Base-by-base conservation (phyloP, 805 yeast species). In the Zygoascus bituminiphila region DNA sequence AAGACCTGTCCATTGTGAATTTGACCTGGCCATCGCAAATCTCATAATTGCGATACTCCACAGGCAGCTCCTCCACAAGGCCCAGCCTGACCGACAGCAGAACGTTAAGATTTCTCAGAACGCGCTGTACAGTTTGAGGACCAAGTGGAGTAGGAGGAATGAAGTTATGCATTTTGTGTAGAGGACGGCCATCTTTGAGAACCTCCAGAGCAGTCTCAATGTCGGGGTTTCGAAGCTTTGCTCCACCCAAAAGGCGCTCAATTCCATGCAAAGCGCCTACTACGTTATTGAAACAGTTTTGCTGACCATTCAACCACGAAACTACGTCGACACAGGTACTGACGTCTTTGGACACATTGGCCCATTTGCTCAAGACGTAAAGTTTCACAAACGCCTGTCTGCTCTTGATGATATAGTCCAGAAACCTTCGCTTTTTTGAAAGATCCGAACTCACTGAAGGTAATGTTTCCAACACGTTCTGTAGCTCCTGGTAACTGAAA, bases 221-320 rank as follows among this genome's bases (percentile, higher is more conserved):
- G 65, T 93, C 99, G 0, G 96, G 93, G 63, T 88, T 87, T 4
- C 96, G 95, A 46, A 91, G 68, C 59, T 94, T 89, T 0, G 98
- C 98, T 24, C 88, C 85, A 0, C 88, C 77, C 54, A 85, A 65
- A n/a, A 82, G 78, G 45, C 79, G 77, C 54, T 81, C 85, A 21
- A 84, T 69, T n/a, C 73, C 72, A 53, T 81, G 84, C 36, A 88
- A 69, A 10, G 84, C 81, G 67, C 81, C 75, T 17, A 83, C 77
- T 36, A 67, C 81, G 58, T 73, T 79, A 50, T 65, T 83, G 58
- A 74, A 89, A 61, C 74, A 75, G 60, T 76, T 79, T 59, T 86
- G 85, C 58, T 88, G 94, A 44, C 80, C 81, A 52, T 93, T 72
- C 37, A 93, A 73, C 93, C 95, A 93, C 53, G 85, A 84, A 51